A percentile compares a stretch with the other conserved stretches of the same genome.
Conservation (phyloP, 495 filamentous ascomycete species). For the Neurospora sublineolata region DNA sequence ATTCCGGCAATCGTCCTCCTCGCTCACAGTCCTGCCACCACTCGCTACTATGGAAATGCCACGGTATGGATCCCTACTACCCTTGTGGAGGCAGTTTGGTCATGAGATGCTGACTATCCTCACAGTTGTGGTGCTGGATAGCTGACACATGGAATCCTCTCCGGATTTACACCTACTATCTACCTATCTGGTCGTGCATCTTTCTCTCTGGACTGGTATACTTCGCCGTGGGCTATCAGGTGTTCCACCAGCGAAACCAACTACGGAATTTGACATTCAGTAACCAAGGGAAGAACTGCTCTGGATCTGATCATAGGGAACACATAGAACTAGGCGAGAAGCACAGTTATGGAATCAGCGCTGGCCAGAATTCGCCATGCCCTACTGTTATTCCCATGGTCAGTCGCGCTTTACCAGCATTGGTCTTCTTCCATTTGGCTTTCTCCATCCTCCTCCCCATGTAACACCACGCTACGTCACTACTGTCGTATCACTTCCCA, state of each 20-base stretch:
- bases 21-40: neutral
- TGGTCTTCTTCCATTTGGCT: neutral
- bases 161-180: constrained; percentile 69
- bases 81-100: neutral
- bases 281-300: constrained; percentile 20
- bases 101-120: neutral
- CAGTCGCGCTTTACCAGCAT: neutral
- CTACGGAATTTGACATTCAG: constrained; percentile 38
- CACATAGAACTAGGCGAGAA: neutral
- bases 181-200: constrained; percentile 76
- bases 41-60: constrained; percentile 53
- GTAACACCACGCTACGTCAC: constrained; percentile 5
- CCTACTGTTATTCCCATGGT: neutral
- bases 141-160: constrained; percentile 53
- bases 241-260: constrained; percentile 49
- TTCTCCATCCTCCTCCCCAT: neutral
- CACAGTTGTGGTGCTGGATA: constrained; percentile 79
- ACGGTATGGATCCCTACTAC: constrained; percentile 27
- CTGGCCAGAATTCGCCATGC: neutral
- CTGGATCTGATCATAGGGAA: constrained; percentile 11
- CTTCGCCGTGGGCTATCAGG: constrained; percentile 54
- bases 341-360: neutral
- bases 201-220: constrained; percentile 60
- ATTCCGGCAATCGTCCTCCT: constrained; percentile 59
- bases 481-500: neutral